Evolutionary conservation across 352 stramenopile species (phyloP).

Genomic region (Globisporangium echinulatum): DNA sequence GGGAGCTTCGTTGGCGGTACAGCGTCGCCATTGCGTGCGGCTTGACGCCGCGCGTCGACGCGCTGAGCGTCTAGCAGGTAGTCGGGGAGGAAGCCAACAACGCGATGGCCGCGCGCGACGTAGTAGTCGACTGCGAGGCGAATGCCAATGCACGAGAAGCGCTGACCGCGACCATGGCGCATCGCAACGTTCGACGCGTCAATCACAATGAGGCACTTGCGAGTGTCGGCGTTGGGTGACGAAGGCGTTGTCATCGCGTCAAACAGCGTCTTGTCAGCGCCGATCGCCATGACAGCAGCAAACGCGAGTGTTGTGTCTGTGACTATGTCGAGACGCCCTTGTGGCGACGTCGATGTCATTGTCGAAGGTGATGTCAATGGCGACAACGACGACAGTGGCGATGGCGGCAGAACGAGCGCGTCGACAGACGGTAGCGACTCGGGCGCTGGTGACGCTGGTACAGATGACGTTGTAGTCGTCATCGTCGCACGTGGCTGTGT

Average conservation of each 20-base stretch:
- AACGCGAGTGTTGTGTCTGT: slow-evolving; percentile 16
- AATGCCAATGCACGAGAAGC: slow-evolving; percentile 75
- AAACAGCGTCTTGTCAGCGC: slow-evolving; percentile 19
- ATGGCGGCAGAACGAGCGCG: too few relatives aligned
- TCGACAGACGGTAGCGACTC: background rate
- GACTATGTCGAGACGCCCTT: background rate
- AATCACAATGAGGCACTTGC: slow-evolving; percentile 56
- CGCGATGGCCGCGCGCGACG: slow-evolving; percentile 52
- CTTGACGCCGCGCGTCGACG: slow-evolving; percentile 27
- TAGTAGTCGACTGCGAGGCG: slow-evolving; percentile 74
- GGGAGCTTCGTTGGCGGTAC: slow-evolving; percentile 54
- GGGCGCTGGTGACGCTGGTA: background rate
- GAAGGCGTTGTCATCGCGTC: slow-evolving; percentile 16
- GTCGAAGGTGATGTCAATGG: background rate
- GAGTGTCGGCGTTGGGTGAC: slow-evolving; percentile 7
- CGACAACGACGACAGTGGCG: background rate
- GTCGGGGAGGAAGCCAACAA: slow-evolving; percentile 81
- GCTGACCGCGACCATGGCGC: slow-evolving; percentile 61
- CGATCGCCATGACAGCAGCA: slow-evolving; percentile 39
- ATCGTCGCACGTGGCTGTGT: background rate
- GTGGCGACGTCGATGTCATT: slow-evolving; percentile 4
- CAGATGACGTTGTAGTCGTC: background rate
- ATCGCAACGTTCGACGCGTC: slow-evolving; percentile 79
- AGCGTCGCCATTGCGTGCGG: slow-evolving; percentile 16
- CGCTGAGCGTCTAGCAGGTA: slow-evolving; percentile 63